These are phyloP conservation scores for Trichoderma atroviride DNA, from an alignment of 2,329 filamentous ascomycete species.

Conservation along the genomic window DNA sequence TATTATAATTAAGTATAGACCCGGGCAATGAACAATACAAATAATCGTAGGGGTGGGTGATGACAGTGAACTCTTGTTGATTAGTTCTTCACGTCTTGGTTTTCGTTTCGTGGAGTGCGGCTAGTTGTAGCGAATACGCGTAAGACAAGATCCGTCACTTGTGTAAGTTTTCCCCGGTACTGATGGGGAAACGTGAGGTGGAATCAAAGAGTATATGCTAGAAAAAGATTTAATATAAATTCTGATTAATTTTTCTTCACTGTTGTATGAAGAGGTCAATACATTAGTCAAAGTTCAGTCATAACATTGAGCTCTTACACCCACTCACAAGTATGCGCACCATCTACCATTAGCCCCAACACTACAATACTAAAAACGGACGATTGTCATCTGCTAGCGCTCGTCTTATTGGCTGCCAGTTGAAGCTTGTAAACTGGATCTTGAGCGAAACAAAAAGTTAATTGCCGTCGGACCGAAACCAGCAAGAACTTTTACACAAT, in stretches of 20 bases:
- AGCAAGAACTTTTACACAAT: too few relatives aligned
- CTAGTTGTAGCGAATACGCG: too few relatives aligned
- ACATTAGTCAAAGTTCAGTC: background rate
- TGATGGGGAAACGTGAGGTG: too few relatives aligned
- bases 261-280: background rate
- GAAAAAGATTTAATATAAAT: background rate
- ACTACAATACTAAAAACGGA: constrained; percentile 19
- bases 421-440: background rate
- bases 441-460: background rate
- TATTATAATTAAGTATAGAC: too few relatives aligned
- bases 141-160: too few relatives aligned
- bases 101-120: too few relatives aligned
- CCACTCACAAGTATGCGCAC: background rate
- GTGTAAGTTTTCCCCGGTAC: too few relatives aligned
- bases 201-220: background rate
- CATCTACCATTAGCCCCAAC: background rate
- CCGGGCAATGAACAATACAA: background rate
- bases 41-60: background rate
- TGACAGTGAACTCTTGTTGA: background rate
- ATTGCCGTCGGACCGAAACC: too few relatives aligned
- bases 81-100: too few relatives aligned
- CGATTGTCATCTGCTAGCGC: background rate
- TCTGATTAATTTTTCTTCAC: background rate
- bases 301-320: background rate
- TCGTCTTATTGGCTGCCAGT: background rate